These are phyloP conservation scores for Massospora cicadina DNA, from an alignment of 371 early-diverging fungal species.

Conservation along the genomic window DNA sequence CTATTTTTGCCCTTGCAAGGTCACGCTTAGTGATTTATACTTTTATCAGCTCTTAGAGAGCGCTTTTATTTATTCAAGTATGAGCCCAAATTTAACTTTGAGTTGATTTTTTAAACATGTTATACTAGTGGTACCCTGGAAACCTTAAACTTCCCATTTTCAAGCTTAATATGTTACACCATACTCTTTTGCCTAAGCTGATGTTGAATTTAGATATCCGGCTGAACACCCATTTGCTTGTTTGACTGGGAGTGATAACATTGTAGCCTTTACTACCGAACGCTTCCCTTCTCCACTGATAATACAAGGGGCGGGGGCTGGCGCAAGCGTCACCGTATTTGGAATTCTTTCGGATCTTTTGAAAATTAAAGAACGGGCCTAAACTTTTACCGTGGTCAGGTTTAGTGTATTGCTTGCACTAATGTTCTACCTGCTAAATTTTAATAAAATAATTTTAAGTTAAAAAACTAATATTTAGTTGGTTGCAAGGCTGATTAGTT, in stretches of 20 bases:
- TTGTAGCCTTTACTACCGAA: constrained; percentile 84
- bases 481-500: no score
- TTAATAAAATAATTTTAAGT: no score
- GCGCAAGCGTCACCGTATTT: constrained; percentile 90
- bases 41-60: no score
- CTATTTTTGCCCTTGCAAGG: constrained; percentile 9
- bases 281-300: constrained; percentile 85
- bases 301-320: constrained; percentile 94
- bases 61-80: no score
- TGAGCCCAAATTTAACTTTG: no score
- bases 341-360: constrained; percentile 85
- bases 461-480: no score
- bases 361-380: constrained; percentile 36
- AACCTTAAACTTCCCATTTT: neutral
- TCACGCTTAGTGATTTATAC: no score
- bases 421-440: no score
- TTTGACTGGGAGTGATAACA: constrained; percentile 92
- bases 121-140: no score
- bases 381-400: neutral
- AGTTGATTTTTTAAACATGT: no score
- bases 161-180: neutral
- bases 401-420: no score
- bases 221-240: constrained; percentile 82
- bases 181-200: neutral
- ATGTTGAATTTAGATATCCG: constrained; percentile 53